phyloP scores from a whole-genome alignment of 352 stramenopile species.

The Phytophthora cactorum region DNA sequence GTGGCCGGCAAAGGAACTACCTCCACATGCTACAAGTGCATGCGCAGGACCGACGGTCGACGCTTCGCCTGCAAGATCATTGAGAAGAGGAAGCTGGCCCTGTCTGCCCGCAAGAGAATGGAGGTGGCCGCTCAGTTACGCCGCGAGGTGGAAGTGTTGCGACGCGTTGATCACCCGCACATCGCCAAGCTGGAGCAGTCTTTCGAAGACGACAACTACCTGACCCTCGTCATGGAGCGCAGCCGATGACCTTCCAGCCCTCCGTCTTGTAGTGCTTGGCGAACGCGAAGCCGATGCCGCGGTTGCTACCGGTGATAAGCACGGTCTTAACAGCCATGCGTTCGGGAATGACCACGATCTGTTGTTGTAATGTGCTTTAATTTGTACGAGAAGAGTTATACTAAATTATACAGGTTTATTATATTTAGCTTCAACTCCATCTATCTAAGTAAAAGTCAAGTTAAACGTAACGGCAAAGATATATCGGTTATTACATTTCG shows the following conservation, averaged over 20 bases:
- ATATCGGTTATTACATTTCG: too few species aligned
- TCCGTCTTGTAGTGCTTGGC: constrained; percentile 33
- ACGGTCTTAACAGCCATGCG: constrained; percentile 42
- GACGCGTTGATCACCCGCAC: constrained; percentile 64
- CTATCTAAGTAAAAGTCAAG: too few species aligned
- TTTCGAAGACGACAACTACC: constrained; percentile 73
- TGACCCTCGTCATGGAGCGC: constrained; percentile 67
- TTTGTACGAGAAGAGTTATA: too few species aligned
- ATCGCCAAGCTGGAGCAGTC: constrained; percentile 72
- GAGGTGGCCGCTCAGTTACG: constrained; percentile 68
- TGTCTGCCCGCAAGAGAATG: constrained; percentile 51
- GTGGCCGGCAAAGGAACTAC: constrained; percentile 72
- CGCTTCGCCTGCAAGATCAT: constrained; percentile 85
- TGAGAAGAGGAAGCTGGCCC: constrained; percentile 66
- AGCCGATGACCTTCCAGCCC: constrained; percentile 41
- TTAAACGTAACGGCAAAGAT: too few species aligned
- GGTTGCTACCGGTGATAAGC: constrained; percentile 39
- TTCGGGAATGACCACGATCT: too few species aligned
- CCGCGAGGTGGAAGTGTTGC: constrained; percentile 71
- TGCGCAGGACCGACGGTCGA: constrained; percentile 46
- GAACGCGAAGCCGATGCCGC: constrained; percentile 40
- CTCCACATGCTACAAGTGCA: constrained; percentile 73
- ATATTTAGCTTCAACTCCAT: too few species aligned
- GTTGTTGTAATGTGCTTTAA: too few species aligned
- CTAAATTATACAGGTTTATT: too few species aligned